Percentiles rank a stretch among this genome's conserved stretches.
Conservation (phyloP, 257 asterid genomes). For the Capsicum pubescens region DNA sequence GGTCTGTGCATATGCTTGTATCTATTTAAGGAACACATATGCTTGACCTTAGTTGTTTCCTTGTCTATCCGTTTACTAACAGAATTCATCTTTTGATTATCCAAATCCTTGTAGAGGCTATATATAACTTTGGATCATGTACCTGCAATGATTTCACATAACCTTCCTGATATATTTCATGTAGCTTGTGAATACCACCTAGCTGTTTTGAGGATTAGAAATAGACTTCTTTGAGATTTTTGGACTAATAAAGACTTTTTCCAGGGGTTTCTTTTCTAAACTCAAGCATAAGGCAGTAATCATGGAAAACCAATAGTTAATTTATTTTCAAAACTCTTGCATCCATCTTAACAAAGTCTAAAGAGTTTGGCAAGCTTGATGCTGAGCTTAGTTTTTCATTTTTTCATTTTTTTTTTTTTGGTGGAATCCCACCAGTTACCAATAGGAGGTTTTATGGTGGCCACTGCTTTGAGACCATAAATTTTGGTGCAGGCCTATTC, state of each 20-base stretch:
- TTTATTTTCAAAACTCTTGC: conserved; percentile 6
- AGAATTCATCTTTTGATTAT: neutral
- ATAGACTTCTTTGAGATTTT: neutral
- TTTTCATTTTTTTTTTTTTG: neutral
- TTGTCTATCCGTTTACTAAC: conserved; percentile 1
- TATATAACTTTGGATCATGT: neutral
- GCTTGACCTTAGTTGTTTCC: conserved; percentile 18
- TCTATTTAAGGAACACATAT: conserved; percentile 6
- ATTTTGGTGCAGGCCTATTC: conserved; percentile 10
- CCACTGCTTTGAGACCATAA: neutral
- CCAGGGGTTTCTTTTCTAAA: neutral
- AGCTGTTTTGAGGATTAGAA: conserved; percentile 1
- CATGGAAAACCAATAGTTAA: neutral
- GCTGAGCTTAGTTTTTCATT: conserved; percentile 6
- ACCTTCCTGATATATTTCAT: neutral
- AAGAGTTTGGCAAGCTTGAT: conserved; percentile 22
- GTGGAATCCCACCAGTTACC: neutral
- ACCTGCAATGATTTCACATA: neutral
- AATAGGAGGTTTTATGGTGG: conserved; percentile 6
- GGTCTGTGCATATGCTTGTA: conserved; percentile 13
- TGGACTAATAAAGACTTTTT: neutral
- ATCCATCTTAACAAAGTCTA: conserved; percentile 26
- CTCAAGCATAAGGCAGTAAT: conserved; percentile 1
- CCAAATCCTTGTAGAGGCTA: neutral
- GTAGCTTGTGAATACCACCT: neutral